Conservation (phyloP, 2,329 filamentous ascomycete species). For the Diaporthe citri region DNA sequence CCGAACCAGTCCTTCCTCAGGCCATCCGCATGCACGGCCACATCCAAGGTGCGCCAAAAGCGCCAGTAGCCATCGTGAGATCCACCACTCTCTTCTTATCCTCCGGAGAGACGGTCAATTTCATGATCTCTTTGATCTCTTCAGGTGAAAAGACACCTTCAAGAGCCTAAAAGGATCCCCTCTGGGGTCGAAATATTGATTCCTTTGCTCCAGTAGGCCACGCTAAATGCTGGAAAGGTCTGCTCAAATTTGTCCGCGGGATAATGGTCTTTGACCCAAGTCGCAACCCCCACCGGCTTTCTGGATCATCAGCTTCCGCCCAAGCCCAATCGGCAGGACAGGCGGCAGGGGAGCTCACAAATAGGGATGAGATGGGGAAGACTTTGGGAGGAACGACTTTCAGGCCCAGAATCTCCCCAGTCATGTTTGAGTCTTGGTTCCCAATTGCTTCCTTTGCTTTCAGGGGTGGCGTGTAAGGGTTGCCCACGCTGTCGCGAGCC, state of each 20-base stretch:
- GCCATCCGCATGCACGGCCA: constrained; percentile 1
- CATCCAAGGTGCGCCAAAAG: constrained; percentile 15
- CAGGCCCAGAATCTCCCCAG: constrained; percentile 9
- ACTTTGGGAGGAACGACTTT: constrained; percentile 1
- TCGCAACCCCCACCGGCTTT: constrained; percentile 12
- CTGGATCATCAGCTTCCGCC: constrained; percentile 52
- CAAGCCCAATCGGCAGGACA: neutral
- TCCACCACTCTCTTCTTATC: constrained; percentile 5
- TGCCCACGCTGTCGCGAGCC: constrained; percentile 7
- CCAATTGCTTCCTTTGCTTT: constrained; percentile 7
- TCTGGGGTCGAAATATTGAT: constrained; percentile 3
- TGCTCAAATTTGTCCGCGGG: constrained; percentile 4
- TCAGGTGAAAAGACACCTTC: neutral
- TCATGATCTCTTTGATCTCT: constrained; percentile 13
- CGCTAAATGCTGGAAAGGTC: neutral
- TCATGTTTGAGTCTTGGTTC: neutral
- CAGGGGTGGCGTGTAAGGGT: neutral
- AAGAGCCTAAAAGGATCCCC: neutral
- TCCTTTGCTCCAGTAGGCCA: constrained; percentile 4
- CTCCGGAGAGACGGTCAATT: neutral
- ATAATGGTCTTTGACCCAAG: constrained; percentile 5
- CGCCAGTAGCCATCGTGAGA: neutral
- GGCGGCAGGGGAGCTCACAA: neutral
- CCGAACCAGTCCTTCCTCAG: constrained; percentile 6
- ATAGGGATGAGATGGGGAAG: constrained; percentile 4